Conservation (phyloP, 2,329 filamentous ascomycete species). For the Alternaria consortialis region DNA sequence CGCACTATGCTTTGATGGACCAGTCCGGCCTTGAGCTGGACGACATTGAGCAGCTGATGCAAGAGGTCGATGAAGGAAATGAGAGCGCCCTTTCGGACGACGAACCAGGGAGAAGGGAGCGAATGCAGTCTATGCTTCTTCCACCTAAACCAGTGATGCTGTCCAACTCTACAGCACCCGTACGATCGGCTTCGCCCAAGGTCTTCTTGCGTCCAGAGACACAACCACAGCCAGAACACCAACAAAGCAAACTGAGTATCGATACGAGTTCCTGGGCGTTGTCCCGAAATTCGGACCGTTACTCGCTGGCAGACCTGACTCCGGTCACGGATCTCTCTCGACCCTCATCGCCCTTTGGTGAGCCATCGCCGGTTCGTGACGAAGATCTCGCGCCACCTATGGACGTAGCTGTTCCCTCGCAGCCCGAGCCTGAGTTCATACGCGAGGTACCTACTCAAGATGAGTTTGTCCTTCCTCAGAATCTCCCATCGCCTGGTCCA, state of each 20-base stretch:
- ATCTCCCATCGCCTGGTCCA: slow-evolving; percentile 36
- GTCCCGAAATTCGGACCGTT: slow-evolving; percentile 17
- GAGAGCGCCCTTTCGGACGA: slow-evolving; percentile 33
- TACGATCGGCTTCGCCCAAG: slow-evolving; percentile 50
- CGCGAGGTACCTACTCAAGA: slow-evolving; percentile 9
- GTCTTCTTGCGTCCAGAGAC: slow-evolving; percentile 41
- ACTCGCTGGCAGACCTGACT: slow-evolving; percentile 40
- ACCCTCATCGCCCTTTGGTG: slow-evolving; percentile 38
- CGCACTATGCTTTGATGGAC: slow-evolving; percentile 68
- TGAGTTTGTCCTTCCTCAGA: slow-evolving; percentile 12
- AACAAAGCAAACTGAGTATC: slow-evolving; percentile 28
- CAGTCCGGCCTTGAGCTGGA: slow-evolving; percentile 55
- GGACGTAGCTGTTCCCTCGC: background rate
- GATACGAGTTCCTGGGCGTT: slow-evolving; percentile 30
- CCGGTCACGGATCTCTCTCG: slow-evolving; percentile 48
- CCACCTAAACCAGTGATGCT: slow-evolving; percentile 49
- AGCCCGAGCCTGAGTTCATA: background rate
- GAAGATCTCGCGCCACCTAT: slow-evolving; percentile 9
- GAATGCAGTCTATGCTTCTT: slow-evolving; percentile 51
- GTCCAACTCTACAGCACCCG: slow-evolving; percentile 31
- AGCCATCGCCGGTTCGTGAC: slow-evolving; percentile 24
- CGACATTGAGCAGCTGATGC: slow-evolving; percentile 58
- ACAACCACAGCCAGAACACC: slow-evolving; percentile 21
- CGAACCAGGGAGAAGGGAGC: slow-evolving; percentile 37
- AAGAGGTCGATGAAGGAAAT: slow-evolving; percentile 50